Percentiles rank a stretch among this genome's conserved stretches.
phyloP scores from a whole-genome alignment of 73 alveolate genomes.

The Vitrella brassicaformis region DNA sequence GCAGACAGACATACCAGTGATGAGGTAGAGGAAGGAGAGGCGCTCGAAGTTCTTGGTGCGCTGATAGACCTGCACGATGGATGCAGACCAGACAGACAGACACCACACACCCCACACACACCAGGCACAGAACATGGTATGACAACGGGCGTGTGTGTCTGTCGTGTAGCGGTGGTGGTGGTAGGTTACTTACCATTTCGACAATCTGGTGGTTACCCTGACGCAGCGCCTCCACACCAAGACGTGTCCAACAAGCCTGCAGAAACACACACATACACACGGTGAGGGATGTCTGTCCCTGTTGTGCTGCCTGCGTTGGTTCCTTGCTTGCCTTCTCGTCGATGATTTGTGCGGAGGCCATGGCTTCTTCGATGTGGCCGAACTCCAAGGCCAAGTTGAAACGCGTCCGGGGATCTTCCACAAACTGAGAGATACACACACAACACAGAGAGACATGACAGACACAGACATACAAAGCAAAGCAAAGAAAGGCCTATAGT shows the following conservation, averaged over 20 bases:
- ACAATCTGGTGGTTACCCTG: constrained; percentile 82
- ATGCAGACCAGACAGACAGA: neutral
- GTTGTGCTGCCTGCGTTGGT: no score
- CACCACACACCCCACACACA: neutral
- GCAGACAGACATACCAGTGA: constrained; percentile 40
- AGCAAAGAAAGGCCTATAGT: neutral
- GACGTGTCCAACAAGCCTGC: neutral
- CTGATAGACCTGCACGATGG: constrained; percentile 40
- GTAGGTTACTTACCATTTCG: constrained; percentile 51
- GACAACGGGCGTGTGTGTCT: neutral
- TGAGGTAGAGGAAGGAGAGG: constrained; percentile 66
- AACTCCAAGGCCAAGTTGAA: constrained; percentile 72
- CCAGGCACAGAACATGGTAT: neutral
- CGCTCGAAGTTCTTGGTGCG: constrained; percentile 68
- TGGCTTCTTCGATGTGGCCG: constrained; percentile 85
- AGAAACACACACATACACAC: neutral
- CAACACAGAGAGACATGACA: neutral
- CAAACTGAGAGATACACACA: constrained; percentile 52
- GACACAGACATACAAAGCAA: neutral
- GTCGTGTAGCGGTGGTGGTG: neutral
- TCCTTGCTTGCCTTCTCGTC: no score
- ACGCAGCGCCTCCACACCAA: constrained; percentile 69
- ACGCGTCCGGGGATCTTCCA: constrained; percentile 44
- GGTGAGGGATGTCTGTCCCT: no score
- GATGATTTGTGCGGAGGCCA: neutral